Percentiles rank a stretch among this genome's conserved stretches.
These are phyloP conservation scores for Penicillium parvum DNA, from an alignment of 495 filamentous ascomycete species.

Conservation along the genomic window DNA sequence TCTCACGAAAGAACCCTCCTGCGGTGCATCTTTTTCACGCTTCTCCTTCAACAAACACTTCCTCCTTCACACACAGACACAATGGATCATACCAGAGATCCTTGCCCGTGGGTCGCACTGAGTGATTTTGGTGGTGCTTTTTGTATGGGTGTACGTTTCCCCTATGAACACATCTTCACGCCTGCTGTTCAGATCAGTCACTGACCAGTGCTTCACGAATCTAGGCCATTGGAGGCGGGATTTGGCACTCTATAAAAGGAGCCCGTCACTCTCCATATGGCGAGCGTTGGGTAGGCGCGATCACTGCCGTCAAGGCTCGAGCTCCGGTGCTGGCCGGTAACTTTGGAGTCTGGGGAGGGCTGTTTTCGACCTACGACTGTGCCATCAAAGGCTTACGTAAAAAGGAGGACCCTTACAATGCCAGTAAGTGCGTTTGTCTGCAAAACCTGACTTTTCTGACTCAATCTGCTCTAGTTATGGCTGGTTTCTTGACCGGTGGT, in stretches of 20 bases:
- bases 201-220: slow-evolving; percentile 8
- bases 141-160: slow-evolving; percentile 80
- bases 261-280: slow-evolving; percentile 87
- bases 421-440: slow-evolving; percentile 53
- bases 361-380: slow-evolving; percentile 94
- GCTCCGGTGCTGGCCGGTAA: slow-evolving; percentile 95
- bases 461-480: slow-evolving; percentile 51
- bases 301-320: slow-evolving; percentile 95
- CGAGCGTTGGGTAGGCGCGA: slow-evolving; percentile 88
- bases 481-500: slow-evolving; percentile 96
- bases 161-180: neutral
- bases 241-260: slow-evolving; percentile 98
- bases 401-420: slow-evolving; percentile 98
- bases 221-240: slow-evolving; percentile 73
- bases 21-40: slow-evolving; percentile 5
- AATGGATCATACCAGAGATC: slow-evolving; percentile 95
- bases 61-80: slow-evolving; percentile 16
- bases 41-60: neutral
- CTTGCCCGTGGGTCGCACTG: slow-evolving; percentile 93
- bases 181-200: neutral
- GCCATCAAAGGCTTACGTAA: slow-evolving; percentile 92
- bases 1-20: slow-evolving; percentile 1
- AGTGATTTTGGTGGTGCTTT: slow-evolving; percentile 98
- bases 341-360: slow-evolving; percentile 94
- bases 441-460: neutral